Percentiles rank a stretch among this genome's conserved stretches.
These are phyloP conservation scores for Sphagnum contortum DNA, from an alignment of 225 moss, liverwort and hornwort species.

Conservation along the genomic window DNA sequence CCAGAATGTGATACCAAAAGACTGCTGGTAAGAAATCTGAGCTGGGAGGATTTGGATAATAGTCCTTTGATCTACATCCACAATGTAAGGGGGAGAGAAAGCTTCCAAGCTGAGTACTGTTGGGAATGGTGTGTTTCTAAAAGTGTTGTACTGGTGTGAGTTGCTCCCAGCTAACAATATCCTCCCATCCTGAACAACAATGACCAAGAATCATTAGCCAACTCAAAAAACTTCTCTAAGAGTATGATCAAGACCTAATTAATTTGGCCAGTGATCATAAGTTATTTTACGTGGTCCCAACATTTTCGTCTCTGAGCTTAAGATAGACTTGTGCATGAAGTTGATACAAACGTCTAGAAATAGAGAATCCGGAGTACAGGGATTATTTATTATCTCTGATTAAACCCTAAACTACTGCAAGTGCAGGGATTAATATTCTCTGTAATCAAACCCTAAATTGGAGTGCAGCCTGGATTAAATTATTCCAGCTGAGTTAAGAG, in stretches of 20 bases:
- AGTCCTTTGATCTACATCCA: background rate
- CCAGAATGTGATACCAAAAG: background rate
- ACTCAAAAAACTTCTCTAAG: too few species aligned
- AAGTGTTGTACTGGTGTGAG: conserved; percentile 16
- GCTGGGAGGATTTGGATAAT: background rate
- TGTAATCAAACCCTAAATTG: background rate
- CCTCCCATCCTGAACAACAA: conserved; percentile 14
- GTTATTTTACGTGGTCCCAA: background rate
- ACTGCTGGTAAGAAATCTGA: background rate
- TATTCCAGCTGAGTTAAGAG: too few species aligned
- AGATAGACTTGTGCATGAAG: background rate
- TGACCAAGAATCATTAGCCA: too few species aligned
- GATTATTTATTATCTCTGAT: too few species aligned
- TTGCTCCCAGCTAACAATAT: conserved; percentile 41
- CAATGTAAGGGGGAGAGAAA: conserved; percentile 28
- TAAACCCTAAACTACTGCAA: too few species aligned
- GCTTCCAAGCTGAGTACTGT: conserved; percentile 43
- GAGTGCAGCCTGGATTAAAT: background rate
- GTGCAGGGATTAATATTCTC: background rate
- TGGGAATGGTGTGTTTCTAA: conserved; percentile 11
- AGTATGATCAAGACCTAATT: background rate
- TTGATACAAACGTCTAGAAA: background rate
- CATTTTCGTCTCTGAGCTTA: background rate
- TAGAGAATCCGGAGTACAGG: too few species aligned
- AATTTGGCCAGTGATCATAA: background rate